Percentiles rank a stretch among this genome's conserved stretches.
Evolutionary conservation across 345 rosid genomes (phyloP).

Genomic region (Chamaenerion angustifolium): DNA sequence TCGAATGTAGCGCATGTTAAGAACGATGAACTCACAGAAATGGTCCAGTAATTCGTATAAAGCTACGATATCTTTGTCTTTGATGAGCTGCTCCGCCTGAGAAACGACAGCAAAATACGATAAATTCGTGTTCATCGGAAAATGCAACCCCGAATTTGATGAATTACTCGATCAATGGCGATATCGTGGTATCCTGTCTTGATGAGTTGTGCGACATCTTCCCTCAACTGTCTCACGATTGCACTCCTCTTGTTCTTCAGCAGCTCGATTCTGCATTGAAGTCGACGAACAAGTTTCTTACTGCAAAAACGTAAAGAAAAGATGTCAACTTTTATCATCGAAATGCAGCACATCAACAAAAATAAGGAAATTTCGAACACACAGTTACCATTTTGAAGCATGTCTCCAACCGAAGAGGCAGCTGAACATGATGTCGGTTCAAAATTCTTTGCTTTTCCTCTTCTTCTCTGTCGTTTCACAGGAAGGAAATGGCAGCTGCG

Average conservation of each 20-base stretch:
- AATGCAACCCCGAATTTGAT: too few relatives aligned
- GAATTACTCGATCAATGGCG: slow-evolving; percentile 41
- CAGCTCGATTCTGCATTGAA: slow-evolving; percentile 48
- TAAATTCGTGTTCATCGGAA: background rate
- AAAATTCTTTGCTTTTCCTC: slow-evolving; percentile 4
- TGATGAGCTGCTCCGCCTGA: slow-evolving; percentile 48
- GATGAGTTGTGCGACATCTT: slow-evolving; percentile 55
- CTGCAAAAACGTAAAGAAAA: slow-evolving; percentile 19
- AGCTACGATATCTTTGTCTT: slow-evolving; percentile 31
- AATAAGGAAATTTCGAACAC: too few relatives aligned
- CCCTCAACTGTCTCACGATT: slow-evolving; percentile 47
- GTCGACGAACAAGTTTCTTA: slow-evolving; percentile 40
- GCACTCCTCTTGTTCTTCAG: slow-evolving; percentile 53
- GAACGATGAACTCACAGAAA: slow-evolving; percentile 45
- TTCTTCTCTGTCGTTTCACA: too few relatives aligned
- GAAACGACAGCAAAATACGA: background rate
- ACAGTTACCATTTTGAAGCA: slow-evolving; percentile 64
- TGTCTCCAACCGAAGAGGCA: slow-evolving; percentile 71
- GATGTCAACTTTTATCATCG: too few relatives aligned
- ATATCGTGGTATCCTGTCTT: slow-evolving; percentile 30
- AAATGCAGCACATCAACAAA: too few relatives aligned
- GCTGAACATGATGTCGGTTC: slow-evolving; percentile 33
- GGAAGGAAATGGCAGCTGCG: background rate
- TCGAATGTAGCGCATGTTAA: slow-evolving; percentile 41
- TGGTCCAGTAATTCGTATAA: slow-evolving; percentile 42